phyloP scores from a whole-genome alignment of 2,329 filamentous ascomycete genomes.

The Fusarium drepaniforme region DNA sequence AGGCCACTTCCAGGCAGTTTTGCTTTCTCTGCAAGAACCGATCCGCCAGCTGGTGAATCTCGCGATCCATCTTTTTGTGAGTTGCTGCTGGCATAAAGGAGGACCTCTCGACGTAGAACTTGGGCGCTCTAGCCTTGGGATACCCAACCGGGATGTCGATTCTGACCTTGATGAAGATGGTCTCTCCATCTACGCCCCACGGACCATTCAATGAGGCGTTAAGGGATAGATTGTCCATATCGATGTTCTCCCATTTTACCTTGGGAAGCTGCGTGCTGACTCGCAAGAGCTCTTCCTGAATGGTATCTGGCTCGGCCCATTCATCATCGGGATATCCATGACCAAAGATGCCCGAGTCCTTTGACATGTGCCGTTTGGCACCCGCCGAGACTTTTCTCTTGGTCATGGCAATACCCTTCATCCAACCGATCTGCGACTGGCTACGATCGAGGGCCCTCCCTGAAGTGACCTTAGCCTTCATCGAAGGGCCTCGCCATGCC shows the following conservation, averaged over 20 bases:
- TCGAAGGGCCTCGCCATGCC: slow-evolving; percentile 68
- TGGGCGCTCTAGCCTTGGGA: slow-evolving; percentile 68
- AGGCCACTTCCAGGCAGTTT: slow-evolving; percentile 72
- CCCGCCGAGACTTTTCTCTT: slow-evolving; percentile 62
- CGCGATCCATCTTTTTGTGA: slow-evolving; percentile 63
- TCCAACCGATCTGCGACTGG: slow-evolving; percentile 74
- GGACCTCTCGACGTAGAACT: slow-evolving; percentile 71
- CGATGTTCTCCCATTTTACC: slow-evolving; percentile 73
- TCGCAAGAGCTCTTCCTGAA: slow-evolving; percentile 74
- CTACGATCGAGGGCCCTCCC: slow-evolving; percentile 59
- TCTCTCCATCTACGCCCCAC: slow-evolving; percentile 68
- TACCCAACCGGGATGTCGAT: slow-evolving; percentile 71
- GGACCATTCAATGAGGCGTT: slow-evolving; percentile 74
- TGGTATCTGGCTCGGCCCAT: slow-evolving; percentile 71
- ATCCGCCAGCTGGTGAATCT: slow-evolving; percentile 67
- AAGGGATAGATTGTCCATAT: slow-evolving; percentile 71
- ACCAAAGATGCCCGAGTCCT: slow-evolving; percentile 65
- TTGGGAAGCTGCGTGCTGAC: slow-evolving; percentile 73
- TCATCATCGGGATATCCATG: slow-evolving; percentile 66
- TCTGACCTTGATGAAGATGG: slow-evolving; percentile 72
- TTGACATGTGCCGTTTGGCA: slow-evolving; percentile 60
- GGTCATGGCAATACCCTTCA: slow-evolving; percentile 76
- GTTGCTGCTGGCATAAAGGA: slow-evolving; percentile 70
- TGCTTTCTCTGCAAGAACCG: slow-evolving; percentile 69
- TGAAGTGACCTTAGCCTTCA: slow-evolving; percentile 65